Conservation (phyloP, 2,329 filamentous ascomycete genomes). For the Bipolaris bicolor region DNA sequence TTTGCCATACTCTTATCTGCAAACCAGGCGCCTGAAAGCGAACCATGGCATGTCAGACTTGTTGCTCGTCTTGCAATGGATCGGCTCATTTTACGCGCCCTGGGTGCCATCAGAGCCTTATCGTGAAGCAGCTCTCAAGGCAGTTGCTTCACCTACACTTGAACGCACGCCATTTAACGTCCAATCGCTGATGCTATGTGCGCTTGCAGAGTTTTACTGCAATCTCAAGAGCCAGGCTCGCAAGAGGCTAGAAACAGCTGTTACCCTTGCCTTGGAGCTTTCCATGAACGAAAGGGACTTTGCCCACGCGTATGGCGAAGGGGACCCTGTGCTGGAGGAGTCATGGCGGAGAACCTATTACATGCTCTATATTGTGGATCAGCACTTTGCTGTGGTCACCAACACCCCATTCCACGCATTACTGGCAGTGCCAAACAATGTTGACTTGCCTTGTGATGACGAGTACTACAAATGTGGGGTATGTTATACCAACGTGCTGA, state of each 20-base stretch:
- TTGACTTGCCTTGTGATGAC: slow-evolving; percentile 82
- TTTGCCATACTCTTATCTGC: slow-evolving; percentile 54
- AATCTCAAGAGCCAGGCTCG: slow-evolving; percentile 69
- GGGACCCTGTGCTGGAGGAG: slow-evolving; percentile 74
- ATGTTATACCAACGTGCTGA: slow-evolving; percentile 15
- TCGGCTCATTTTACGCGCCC: slow-evolving; percentile 43
- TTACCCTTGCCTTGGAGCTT: slow-evolving; percentile 75
- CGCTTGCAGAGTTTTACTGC: slow-evolving; percentile 81
- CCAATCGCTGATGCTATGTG: slow-evolving; percentile 77
- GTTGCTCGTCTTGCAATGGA: slow-evolving; percentile 37
- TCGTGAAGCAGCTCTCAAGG: slow-evolving; percentile 28
- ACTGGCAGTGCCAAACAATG: slow-evolving; percentile 68
- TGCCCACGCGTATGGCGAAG: slow-evolving; percentile 66
- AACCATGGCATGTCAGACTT: slow-evolving; percentile 34
- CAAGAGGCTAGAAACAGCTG: slow-evolving; percentile 69
- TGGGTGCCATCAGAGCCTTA: slow-evolving; percentile 40
- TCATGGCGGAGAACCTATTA: slow-evolving; percentile 89
- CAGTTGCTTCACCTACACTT: slow-evolving; percentile 26
- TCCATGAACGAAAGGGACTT: slow-evolving; percentile 76
- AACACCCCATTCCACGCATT: slow-evolving; percentile 71
- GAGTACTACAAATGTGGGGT: slow-evolving; percentile 60
- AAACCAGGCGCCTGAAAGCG: slow-evolving; percentile 24
- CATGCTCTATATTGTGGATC: slow-evolving; percentile 77
- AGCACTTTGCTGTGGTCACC: slow-evolving; percentile 79
- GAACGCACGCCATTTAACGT: slow-evolving; percentile 61